These are phyloP conservation scores for Epichloe uncinata DNA, from an alignment of 2,329 filamentous ascomycete genomes.

Conservation along the genomic window DNA sequence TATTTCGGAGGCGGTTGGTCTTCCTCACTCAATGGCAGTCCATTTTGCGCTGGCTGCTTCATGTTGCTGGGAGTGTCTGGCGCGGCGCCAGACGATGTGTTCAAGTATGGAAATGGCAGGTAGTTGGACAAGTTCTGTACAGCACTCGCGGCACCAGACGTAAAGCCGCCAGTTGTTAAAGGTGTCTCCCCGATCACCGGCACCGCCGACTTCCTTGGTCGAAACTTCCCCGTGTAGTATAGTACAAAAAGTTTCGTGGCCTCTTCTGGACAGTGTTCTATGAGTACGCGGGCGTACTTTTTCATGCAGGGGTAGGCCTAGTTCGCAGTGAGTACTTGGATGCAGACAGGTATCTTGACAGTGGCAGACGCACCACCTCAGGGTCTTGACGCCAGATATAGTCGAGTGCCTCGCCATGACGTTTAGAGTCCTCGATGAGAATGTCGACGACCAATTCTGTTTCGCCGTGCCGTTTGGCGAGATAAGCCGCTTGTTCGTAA, in stretches of 20 bases:
- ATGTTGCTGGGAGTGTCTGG: slow-evolving; percentile 37
- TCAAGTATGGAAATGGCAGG: slow-evolving; percentile 77
- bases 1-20: slow-evolving; percentile 44
- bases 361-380: slow-evolving; percentile 43
- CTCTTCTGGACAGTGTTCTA: slow-evolving; percentile 72
- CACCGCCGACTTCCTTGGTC: slow-evolving; percentile 44
- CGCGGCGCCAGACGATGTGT: slow-evolving; percentile 39
- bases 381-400: slow-evolving; percentile 86
- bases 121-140: slow-evolving; percentile 78
- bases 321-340: slow-evolving; percentile 3
- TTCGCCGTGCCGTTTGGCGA: slow-evolving; percentile 88
- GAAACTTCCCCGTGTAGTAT: slow-evolving; percentile 82
- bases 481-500: slow-evolving; percentile 88
- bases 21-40: slow-evolving; percentile 36
- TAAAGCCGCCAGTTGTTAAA: slow-evolving; percentile 30
- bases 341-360: too few relatives aligned
- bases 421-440: slow-evolving; percentile 86
- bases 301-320: slow-evolving; percentile 79
- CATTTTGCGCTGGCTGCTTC: slow-evolving; percentile 38
- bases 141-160: slow-evolving; percentile 53
- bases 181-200: slow-evolving; percentile 24
- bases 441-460: slow-evolving; percentile 92
- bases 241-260: slow-evolving; percentile 84
- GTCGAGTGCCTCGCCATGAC: slow-evolving; percentile 74
- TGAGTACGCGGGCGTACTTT: slow-evolving; percentile 85